Evolutionary conservation across 768 basidiomycete species (phyloP).

Genomic region (Coprinopsis marcescibilis): DNA sequence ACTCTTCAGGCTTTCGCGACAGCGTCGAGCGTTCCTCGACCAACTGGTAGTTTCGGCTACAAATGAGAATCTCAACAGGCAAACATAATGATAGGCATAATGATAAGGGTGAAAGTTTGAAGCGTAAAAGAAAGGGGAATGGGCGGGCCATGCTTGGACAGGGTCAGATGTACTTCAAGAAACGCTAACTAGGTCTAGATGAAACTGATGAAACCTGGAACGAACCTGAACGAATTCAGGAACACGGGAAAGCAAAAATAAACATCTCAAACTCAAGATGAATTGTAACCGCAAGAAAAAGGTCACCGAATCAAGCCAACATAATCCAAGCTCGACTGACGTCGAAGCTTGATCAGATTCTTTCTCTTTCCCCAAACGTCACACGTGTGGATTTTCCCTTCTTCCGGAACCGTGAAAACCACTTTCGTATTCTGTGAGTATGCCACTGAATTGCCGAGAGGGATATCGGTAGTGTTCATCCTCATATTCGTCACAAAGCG

Average conservation of each 20-base stretch:
- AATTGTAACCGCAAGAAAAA: neutral
- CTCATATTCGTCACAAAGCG: slow-evolving; percentile 42
- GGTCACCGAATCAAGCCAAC: slow-evolving; percentile 24
- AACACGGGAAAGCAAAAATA: neutral
- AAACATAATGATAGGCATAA: too few species aligned
- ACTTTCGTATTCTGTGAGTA: slow-evolving; percentile 23
- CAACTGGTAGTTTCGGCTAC: too few species aligned
- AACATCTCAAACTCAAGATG: neutral
- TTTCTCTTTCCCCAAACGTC: slow-evolving; percentile 26
- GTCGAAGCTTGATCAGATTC: slow-evolving; percentile 24
- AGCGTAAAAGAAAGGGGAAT: too few species aligned
- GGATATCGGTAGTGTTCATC: slow-evolving; percentile 33
- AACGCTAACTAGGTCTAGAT: too few species aligned
- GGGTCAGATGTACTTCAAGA: too few species aligned
- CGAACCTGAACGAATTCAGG: neutral
- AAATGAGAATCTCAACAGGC: too few species aligned
- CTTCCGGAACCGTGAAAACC: slow-evolving; percentile 20
- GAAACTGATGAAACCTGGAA: too few species aligned
- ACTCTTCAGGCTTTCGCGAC: too few species aligned
- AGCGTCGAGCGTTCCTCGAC: too few species aligned
- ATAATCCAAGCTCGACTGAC: slow-evolving; percentile 24
- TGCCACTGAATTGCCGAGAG: slow-evolving; percentile 55
- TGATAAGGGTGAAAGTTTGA: too few species aligned
- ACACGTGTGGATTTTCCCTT: slow-evolving; percentile 23
- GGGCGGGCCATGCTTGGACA: too few species aligned